Percentiles rank a stretch among this genome's conserved stretches.
Conservation (phyloP, 441 rosid species). For the Aleurites moluccanus region DNA sequence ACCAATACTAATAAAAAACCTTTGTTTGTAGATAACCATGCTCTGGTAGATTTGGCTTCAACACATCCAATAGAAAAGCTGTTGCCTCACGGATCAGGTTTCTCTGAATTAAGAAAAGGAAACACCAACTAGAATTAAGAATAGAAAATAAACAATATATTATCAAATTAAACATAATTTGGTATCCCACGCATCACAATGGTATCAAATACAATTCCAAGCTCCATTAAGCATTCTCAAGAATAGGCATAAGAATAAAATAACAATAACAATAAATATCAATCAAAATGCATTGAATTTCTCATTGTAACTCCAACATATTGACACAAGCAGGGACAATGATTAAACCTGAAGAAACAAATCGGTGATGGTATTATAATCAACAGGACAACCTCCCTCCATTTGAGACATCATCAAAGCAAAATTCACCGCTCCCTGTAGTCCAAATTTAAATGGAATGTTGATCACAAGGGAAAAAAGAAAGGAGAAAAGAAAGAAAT, state of each 20-base stretch:
- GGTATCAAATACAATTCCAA: neutral
- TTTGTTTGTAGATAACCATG: conserved; percentile 94
- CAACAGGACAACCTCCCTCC: conserved; percentile 99
- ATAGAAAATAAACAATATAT: neutral
- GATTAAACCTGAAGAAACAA: conserved; percentile 92
- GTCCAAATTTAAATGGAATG: conserved; percentile 9
- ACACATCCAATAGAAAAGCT: conserved; percentile 96
- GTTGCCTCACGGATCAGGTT: conserved; percentile 98
- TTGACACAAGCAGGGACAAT: neutral
- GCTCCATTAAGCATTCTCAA: too few relatives aligned
- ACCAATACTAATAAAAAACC: conserved; percentile 41
- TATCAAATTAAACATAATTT: neutral
- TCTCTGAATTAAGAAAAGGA: conserved; percentile 53
- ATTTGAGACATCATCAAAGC: conserved; percentile 99
- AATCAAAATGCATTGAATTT: neutral
- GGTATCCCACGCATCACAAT: neutral
- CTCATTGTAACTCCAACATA: neutral
- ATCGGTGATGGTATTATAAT: conserved; percentile 97
- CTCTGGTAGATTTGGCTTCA: conserved; percentile 97
- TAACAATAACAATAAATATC: too few relatives aligned
- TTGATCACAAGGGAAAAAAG: neutral
- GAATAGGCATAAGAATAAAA: too few relatives aligned
- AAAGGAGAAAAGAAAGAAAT: neutral
- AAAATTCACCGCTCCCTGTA: conserved; percentile 99
- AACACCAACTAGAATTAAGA: neutral